phyloP scores from a whole-genome alignment of 1,139 yeast species.

The Eremothecium sinecaudum region DNA sequence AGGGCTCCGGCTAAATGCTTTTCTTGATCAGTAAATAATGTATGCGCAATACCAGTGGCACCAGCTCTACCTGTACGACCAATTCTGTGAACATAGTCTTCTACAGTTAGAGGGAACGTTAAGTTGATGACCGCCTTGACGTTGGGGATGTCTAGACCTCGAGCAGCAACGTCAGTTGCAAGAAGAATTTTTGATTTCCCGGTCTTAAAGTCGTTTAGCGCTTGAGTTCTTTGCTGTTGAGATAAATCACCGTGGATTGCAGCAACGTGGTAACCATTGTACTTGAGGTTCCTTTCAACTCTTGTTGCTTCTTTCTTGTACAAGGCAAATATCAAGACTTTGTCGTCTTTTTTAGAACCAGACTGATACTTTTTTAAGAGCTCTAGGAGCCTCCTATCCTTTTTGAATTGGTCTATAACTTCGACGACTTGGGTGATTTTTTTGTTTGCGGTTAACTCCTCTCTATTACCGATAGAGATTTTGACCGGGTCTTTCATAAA shows the following conservation, averaged over 20 bases:
- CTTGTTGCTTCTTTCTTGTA: slow-evolving; percentile 95
- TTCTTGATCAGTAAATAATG: slow-evolving; percentile 93
- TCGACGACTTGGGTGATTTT: slow-evolving; percentile 90
- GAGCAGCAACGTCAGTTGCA: slow-evolving; percentile 98
- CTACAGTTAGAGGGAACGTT: slow-evolving; percentile 95
- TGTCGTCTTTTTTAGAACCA: slow-evolving; percentile 57
- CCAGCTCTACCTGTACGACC: slow-evolving; percentile 99
- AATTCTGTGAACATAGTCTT: slow-evolving; percentile 95
- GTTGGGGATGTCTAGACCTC: slow-evolving; percentile 96
- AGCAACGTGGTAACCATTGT: slow-evolving; percentile 71
- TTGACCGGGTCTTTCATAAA: slow-evolving; percentile 80
- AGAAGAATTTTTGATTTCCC: slow-evolving; percentile 70
- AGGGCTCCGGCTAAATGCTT: slow-evolving; percentile 94
- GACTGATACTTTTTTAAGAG: slow-evolving; percentile 68
- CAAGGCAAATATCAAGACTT: slow-evolving; percentile 82
- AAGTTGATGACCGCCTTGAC: slow-evolving; percentile 92
- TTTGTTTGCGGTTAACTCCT: slow-evolving; percentile 88
- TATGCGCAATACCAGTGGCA: slow-evolving; percentile 86
- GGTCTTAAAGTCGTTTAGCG: slow-evolving; percentile 73
- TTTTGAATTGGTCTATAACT: slow-evolving; percentile 74
- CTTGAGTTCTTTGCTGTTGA: slow-evolving; percentile 85
- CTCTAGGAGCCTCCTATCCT: slow-evolving; percentile 67
- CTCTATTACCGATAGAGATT: slow-evolving; percentile 87
- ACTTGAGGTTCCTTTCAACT: slow-evolving; percentile 64
- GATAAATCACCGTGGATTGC: slow-evolving; percentile 95